Conservation (phyloP, 345 rosid genomes). For the Murraya paniculata region DNA sequence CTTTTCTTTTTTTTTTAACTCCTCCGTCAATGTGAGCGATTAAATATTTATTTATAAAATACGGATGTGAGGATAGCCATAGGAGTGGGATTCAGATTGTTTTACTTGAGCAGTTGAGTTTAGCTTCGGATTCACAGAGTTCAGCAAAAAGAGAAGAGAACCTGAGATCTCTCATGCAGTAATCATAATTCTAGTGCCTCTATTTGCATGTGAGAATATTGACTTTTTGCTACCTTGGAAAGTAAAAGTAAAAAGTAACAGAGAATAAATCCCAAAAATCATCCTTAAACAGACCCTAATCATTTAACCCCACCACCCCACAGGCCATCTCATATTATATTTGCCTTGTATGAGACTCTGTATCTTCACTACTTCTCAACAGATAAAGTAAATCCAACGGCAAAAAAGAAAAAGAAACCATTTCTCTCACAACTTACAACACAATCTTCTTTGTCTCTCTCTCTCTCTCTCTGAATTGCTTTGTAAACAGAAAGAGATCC, state of each 20-base stretch:
- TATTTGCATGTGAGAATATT: neutral
- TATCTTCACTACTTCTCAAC: neutral
- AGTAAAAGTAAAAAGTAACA: neutral
- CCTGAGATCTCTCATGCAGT: neutral
- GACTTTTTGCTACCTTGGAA: neutral
- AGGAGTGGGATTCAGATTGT: no score
- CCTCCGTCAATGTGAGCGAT: neutral
- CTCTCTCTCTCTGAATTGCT: conserved; percentile 8
- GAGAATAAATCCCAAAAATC: neutral
- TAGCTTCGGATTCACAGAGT: neutral
- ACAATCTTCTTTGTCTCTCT: conserved; percentile 3
- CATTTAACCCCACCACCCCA: conserved; percentile 23
- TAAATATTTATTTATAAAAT: no score
- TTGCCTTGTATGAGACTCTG: no score
- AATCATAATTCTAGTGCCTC: neutral
- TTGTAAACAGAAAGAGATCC: conserved; percentile 12
- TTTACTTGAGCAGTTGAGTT: no score
- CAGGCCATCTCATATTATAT: no score
- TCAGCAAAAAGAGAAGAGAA: neutral
- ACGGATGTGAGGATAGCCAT: no score
- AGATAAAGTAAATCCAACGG: neutral
- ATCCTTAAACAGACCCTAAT: conserved; percentile 20
- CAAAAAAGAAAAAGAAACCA: neutral
- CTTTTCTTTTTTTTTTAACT: no score
- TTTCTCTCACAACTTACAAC: neutral